Evolutionary conservation across 1,284 basidiomycete genomes (phyloP), one percentile per base, ranked within the genome.

Genomic region (Caloboletus firmus): DNA sequence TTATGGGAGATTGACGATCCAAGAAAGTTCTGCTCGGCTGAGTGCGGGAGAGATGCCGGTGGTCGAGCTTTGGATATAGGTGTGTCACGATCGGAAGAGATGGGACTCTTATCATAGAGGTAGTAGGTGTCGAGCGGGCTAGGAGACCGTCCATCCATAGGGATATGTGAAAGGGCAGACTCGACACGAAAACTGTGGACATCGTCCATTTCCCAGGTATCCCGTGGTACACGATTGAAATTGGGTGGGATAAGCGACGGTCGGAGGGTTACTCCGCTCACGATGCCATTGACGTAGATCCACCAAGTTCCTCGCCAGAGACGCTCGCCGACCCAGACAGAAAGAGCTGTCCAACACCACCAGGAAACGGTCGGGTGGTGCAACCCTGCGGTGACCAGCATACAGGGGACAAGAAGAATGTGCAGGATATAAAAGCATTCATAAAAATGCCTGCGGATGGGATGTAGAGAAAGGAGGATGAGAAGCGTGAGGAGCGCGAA

Each of bases 401-500:
- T 85, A n/a, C 79, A 63, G 18, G 87, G 79, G 18, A 85, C 81
- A 22, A 89, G 76, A 40, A 87, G 64, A 48, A 93, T 66, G 65
- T 95, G 92, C 4, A 82, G 67, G 56, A 81, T 72, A 68, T 90
- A 93, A 75, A 95, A 95, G 22, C 76, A 65, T 68, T 93, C 91
- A 71, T 93, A 95, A 61, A 82, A 80, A 12, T 75, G 74, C 47
- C 80, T 81, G 34, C 93, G 80, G 45, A 95, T 69, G 5, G 83
- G 81, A 7, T 76, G 75, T 35, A 91, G 63, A 28, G 89, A 90
- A 36, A 86, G 69, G 34, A 84, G 62, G 57, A 87, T 81, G 51
- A 94, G 74, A 10, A 85, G 66, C 0, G 87, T 91, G 67, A 95
- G 78, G 40, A 82, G 74, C n/a, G 73, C 74, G 69, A 89, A 93